Conservation (phyloP, 2,329 filamentous ascomycete genomes). For the Hypoxylon sp. region DNA sequence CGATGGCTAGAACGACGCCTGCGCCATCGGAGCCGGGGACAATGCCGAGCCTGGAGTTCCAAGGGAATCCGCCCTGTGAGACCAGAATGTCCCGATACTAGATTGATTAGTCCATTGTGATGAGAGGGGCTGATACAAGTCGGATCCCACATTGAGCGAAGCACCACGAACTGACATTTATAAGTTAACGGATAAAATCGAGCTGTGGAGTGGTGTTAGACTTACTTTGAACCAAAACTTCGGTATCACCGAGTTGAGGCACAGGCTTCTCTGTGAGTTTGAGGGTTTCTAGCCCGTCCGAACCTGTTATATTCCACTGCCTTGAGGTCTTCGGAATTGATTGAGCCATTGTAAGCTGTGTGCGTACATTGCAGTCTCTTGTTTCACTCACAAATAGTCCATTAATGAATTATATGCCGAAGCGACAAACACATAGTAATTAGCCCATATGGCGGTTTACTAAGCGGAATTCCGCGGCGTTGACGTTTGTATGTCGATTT, state of each 20-base stretch:
- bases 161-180: constrained; percentile 31
- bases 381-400: not conserved
- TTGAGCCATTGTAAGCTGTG: constrained; percentile 2
- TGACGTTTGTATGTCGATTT: constrained; percentile 11
- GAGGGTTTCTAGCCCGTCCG: constrained; percentile 31
- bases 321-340: constrained; percentile 28
- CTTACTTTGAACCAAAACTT: constrained; percentile 42
- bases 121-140: not conserved
- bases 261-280: constrained; percentile 29
- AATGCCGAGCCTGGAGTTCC: constrained; percentile 42
- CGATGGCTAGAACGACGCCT: constrained; percentile 62
- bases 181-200: constrained; percentile 9
- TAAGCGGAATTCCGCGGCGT: not conserved
- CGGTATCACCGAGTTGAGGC: constrained; percentile 34
- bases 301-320: constrained; percentile 37
- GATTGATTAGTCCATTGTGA: not conserved
- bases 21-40: constrained; percentile 62
- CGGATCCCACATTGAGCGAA: constrained; percentile 37
- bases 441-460: not conserved
- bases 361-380: not conserved
- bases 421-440: not conserved
- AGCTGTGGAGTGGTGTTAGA: not conserved
- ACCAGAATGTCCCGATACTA: constrained; percentile 27
- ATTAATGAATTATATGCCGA: not conserved
- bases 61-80: constrained; percentile 42